Percentiles rank a stretch among this genome's conserved stretches.
Evolutionary conservation across 352 stramenopile genomes (phyloP).

Genomic region (Globisporangium takayamanum): DNA sequence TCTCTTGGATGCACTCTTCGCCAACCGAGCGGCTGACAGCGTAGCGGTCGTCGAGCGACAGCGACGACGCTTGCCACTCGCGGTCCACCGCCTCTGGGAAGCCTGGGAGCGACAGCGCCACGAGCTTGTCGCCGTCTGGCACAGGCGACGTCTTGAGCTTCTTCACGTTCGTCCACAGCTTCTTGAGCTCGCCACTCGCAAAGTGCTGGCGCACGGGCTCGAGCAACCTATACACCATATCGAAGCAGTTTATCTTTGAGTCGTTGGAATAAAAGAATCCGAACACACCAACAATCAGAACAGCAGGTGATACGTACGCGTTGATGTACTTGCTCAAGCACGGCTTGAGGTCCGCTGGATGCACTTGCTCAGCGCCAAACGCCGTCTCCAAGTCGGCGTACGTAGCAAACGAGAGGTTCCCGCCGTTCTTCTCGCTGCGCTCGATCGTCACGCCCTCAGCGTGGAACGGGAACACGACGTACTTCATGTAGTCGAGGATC

Average conservation of each 20-base stretch:
- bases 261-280: neutral
- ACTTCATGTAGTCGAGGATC: conserved; percentile 95
- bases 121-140: conserved; percentile 67
- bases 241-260: neutral
- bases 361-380: conserved; percentile 89
- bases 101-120: conserved; percentile 49
- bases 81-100: conserved; percentile 54
- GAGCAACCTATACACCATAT: conserved; percentile 47
- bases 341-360: conserved; percentile 96
- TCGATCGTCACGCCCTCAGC: conserved; percentile 64
- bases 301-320: conserved; percentile 18
- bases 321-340: conserved; percentile 92
- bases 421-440: conserved; percentile 80
- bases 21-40: conserved; percentile 78
- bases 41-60: conserved; percentile 81
- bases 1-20: conserved; percentile 92
- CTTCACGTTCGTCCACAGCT: conserved; percentile 93
- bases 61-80: conserved; percentile 66
- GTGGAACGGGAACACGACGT: conserved; percentile 91
- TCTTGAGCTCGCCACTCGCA: conserved; percentile 89
- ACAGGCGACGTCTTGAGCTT: conserved; percentile 70
- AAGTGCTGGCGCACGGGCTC: conserved; percentile 97
- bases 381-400: conserved; percentile 90
- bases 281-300: neutral
- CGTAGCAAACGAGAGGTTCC: conserved; percentile 83